Base-by-base conservation (phyloP, 139 green algal species). In the Haematococcus sp. region DNA sequence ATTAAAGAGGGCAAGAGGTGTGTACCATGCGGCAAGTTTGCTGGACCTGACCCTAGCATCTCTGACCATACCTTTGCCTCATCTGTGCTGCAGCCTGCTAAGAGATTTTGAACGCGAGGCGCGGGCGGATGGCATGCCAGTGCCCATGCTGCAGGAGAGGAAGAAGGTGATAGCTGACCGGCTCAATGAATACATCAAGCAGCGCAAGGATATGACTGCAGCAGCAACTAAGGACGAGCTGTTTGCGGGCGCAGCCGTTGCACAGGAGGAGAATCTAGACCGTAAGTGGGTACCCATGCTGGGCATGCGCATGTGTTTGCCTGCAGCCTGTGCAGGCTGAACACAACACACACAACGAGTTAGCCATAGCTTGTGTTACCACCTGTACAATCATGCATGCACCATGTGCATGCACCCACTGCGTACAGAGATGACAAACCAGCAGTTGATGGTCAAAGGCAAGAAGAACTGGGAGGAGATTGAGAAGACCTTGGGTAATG, bases 21-120 rank as follows among this genome's bases (percentile, higher is more conserved):
- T 80, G 87, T 86, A 1, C 58, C 16, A 30, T 9, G 35, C 3
- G 13, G 15, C n/a, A 71, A 65, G 22, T 67, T n/a, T 67, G 20
- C 19, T 23, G n/a, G n/a, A n/a, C n/a, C n/a, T n/a, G n/a, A n/a
- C n/a, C n/a, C n/a, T n/a, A n/a, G n/a, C n/a, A n/a, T n/a, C 16
- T 22, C 16, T 52, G 34, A 46, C 34, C 25, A 31, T 1, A 3
- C 35, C 19, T 77, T 13, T n/a, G 0, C 30, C 59, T 46, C 56
- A 1, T 32, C 5, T 59, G 16, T 70, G 33, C 55, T 59, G 77
- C 83, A 97, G 92, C 20, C 82, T 97, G 1, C 93, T 97, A 32
- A 90, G 92, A 25, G 92, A 97, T n/a, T 97, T 97, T 83, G 92
- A 97, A 72, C 66, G 82, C 11, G 92, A 97, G 52, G 92, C 89